Conservation (phyloP, 352 stramenopile species). For the Halophytophthora batemanensis region DNA sequence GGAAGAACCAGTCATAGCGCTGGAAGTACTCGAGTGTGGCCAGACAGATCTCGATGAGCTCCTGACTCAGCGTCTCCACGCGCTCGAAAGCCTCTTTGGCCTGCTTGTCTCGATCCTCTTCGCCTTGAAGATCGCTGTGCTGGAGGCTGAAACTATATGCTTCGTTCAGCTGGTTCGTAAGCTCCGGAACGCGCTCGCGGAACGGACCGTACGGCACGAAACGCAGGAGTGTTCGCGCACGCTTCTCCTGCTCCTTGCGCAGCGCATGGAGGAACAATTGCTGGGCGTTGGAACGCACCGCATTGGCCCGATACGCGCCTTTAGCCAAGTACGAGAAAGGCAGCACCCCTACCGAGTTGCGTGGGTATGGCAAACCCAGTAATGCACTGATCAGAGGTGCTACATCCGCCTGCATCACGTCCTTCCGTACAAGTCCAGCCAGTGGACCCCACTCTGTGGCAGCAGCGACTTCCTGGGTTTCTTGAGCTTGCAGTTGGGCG, state of each 20-base stretch:
- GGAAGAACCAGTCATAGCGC: conserved; percentile 82
- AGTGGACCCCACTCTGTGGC: conserved; percentile 45
- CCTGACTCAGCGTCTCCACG: conserved; percentile 54
- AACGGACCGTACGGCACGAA: conserved; percentile 61
- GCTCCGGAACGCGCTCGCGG: conserved; percentile 28
- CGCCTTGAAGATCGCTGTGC: neutral
- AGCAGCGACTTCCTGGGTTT: conserved; percentile 42
- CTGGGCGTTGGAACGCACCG: conserved; percentile 69
- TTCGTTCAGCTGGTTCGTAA: conserved; percentile 28
- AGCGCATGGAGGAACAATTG: conserved; percentile 65
- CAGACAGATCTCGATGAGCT: conserved; percentile 74
- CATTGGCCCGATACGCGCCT: conserved; percentile 58
- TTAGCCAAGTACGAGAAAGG: conserved; percentile 66
- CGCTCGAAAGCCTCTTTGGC: conserved; percentile 9
- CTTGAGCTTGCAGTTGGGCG: conserved; percentile 57
- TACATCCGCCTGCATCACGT: conserved; percentile 85
- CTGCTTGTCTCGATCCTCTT: conserved; percentile 10
- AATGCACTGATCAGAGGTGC: conserved; percentile 72
- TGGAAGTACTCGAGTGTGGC: conserved; percentile 76
- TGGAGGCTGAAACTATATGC: conserved; percentile 13
- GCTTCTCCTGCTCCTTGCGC: conserved; percentile 68
- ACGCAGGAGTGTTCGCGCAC: conserved; percentile 47
- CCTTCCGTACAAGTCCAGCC: conserved; percentile 43
- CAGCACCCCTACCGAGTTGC: conserved; percentile 82
- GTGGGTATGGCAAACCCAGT: conserved; percentile 67